A percentile compares a stretch with the other conserved stretches of the same genome.
phyloP scores from a whole-genome alignment of 768 basidiomycete genomes.

The Leucocoprinus leucothites region DNA sequence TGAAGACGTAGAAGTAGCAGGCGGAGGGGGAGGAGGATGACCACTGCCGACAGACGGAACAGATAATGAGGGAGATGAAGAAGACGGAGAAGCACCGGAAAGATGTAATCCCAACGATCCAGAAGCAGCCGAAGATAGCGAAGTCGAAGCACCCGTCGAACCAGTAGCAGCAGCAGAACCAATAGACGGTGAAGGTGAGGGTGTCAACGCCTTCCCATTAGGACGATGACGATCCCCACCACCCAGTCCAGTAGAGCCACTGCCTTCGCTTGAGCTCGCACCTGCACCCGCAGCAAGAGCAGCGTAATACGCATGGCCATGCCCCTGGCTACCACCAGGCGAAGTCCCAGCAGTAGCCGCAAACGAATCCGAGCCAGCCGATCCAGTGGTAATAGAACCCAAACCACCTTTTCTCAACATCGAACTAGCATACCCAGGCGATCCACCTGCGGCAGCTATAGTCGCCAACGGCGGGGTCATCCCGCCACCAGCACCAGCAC shows the following conservation, averaged over 20 bases:
- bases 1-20: neutral
- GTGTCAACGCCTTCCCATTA: conserved; percentile 28
- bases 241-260: neutral
- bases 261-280: conserved; percentile 2
- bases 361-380: conserved; percentile 6
- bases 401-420: conserved; percentile 8
- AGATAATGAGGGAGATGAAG: neutral
- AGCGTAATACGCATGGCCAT: conserved; percentile 9
- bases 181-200: conserved; percentile 68
- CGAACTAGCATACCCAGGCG: conserved; percentile 8
- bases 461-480: conserved; percentile 10
- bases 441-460: conserved; percentile 9
- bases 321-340: conserved; percentile 1
- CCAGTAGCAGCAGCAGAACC: neutral
- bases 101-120: conserved; percentile 10
- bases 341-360: conserved; percentile 1
- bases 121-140: conserved; percentile 11
- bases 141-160: conserved; percentile 19
- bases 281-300: conserved; percentile 5
- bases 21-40: neutral
- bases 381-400: neutral
- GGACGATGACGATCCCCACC: neutral
- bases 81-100: conserved; percentile 2
- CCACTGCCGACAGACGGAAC: neutral
- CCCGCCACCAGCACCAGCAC: neutral